Percentiles rank a stretch among this genome's conserved stretches.
These are phyloP conservation scores for Davidsoniella australis DNA, from an alignment of 2,329 filamentous ascomycete genomes.

Conservation along the genomic window DNA sequence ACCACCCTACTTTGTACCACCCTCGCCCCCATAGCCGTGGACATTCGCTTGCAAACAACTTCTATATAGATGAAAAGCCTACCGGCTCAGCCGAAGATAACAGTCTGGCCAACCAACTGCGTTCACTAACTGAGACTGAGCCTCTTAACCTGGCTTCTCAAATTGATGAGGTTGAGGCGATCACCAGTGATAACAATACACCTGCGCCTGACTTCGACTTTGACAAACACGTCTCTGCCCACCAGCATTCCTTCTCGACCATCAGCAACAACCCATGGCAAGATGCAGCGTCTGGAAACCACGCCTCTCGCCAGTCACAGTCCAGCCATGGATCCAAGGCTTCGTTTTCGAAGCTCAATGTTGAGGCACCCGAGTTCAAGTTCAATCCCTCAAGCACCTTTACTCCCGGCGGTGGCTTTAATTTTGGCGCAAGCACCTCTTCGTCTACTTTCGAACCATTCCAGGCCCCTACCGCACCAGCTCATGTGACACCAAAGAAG, in stretches of 20 bases:
- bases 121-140: conserved; percentile 25
- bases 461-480: conserved; percentile 23
- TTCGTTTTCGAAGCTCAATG: conserved; percentile 68
- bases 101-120: conserved; percentile 22
- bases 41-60: conserved; percentile 52
- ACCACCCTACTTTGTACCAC: conserved; percentile 45
- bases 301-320: conserved; percentile 22
- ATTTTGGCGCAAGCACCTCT: conserved; percentile 22
- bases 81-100: conserved; percentile 24
- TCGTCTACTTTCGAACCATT: conserved; percentile 32
- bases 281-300: conserved; percentile 27
- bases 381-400: conserved; percentile 44
- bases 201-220: conserved; percentile 39
- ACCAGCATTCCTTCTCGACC: conserved; percentile 38
- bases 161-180: conserved; percentile 48
- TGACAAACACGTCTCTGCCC: conserved; percentile 26
- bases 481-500: conserved; percentile 26
- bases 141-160: conserved; percentile 17
- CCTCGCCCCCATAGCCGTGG: conserved; percentile 58
- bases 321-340: conserved; percentile 50
- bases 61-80: conserved; percentile 37
- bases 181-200: conserved; percentile 48
- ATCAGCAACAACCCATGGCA: conserved; percentile 45
- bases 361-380: conserved; percentile 76
- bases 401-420: conserved; percentile 26